Conservation (phyloP, 2,329 filamentous ascomycete genomes). For the Penicillium sclerotigenum region DNA sequence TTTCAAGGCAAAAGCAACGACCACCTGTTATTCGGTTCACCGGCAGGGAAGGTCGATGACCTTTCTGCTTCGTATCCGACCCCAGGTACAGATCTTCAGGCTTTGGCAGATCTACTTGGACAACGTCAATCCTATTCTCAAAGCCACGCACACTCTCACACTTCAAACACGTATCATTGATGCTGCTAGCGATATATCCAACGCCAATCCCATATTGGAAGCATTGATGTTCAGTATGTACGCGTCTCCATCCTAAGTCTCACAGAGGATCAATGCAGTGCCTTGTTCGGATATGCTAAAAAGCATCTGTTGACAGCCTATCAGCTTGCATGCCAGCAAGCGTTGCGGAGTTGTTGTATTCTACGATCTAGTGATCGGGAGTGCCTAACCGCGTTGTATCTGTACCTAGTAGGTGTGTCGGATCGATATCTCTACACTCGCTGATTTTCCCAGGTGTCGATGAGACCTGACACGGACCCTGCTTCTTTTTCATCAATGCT, state of each 20-base stretch:
- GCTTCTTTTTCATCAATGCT: not conserved
- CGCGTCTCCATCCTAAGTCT: not conserved
- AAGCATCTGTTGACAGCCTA: not conserved
- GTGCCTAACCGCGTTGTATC: not conserved
- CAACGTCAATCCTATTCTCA: not conserved
- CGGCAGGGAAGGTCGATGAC: not conserved
- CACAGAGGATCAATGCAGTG: not conserved
- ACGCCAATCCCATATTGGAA: not conserved
- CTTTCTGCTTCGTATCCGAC: not conserved
- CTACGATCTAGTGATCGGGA: not conserved
- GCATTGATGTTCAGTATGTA: not conserved
- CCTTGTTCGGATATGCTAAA: not conserved
- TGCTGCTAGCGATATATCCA: not conserved
- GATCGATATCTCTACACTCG: fast-evolving
- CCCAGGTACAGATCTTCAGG: not conserved
- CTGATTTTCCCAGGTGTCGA: not conserved
- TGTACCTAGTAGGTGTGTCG: not conserved
- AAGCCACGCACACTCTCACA: not conserved
- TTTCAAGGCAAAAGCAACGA: not conserved
- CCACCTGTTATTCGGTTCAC: not conserved
- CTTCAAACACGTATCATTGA: not conserved
- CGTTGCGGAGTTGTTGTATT: not conserved
- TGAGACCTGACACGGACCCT: not conserved
- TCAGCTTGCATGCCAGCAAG: not conserved
- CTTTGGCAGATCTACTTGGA: not conserved